Percentiles rank a stretch among this genome's conserved stretches.
Conservation (phyloP, 2,329 filamentous ascomycete genomes). For the Penicillium expansum region DNA sequence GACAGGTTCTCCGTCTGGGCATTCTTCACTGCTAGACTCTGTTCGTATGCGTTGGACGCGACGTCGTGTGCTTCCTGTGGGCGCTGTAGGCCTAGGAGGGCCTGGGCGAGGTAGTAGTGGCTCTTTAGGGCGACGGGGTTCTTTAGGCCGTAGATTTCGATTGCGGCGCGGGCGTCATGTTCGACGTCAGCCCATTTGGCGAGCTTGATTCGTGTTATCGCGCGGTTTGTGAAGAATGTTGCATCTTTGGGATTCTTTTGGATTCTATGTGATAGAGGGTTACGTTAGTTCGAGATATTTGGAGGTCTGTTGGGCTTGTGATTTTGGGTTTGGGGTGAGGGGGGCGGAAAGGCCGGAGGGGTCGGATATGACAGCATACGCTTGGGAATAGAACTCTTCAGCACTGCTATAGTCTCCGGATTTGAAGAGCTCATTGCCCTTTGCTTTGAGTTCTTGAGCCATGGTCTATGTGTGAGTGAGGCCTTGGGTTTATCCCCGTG, state of each 20-base stretch:
- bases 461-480: constrained; percentile 18
- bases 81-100: constrained; percentile 70
- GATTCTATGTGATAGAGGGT: constrained; percentile 54
- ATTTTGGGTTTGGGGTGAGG: neutral
- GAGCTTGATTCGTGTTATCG: constrained; percentile 75
- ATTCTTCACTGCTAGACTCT: constrained; percentile 63
- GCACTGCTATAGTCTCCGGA: constrained; percentile 45
- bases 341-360: neutral
- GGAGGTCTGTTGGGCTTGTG: neutral
- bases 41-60: constrained; percentile 69
- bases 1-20: constrained; percentile 70
- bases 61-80: constrained; percentile 69
- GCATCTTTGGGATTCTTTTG: constrained; percentile 74
- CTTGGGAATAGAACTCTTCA: constrained; percentile 48
- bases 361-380: constrained; percentile 30
- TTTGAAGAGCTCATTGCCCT: constrained; percentile 48
- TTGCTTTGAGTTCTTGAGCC: constrained; percentile 43
- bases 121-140: constrained; percentile 70
- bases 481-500: neutral
- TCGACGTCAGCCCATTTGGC: constrained; percentile 71
- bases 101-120: constrained; percentile 77
- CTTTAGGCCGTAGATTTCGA: constrained; percentile 58
- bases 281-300: neutral
- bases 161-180: constrained; percentile 71
- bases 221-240: constrained; percentile 83